Percentiles rank a stretch among this genome's conserved stretches.
These are phyloP conservation scores for Delphinella strobiligena DNA, from an alignment of 2,329 filamentous ascomycete species.

Conservation along the genomic window DNA sequence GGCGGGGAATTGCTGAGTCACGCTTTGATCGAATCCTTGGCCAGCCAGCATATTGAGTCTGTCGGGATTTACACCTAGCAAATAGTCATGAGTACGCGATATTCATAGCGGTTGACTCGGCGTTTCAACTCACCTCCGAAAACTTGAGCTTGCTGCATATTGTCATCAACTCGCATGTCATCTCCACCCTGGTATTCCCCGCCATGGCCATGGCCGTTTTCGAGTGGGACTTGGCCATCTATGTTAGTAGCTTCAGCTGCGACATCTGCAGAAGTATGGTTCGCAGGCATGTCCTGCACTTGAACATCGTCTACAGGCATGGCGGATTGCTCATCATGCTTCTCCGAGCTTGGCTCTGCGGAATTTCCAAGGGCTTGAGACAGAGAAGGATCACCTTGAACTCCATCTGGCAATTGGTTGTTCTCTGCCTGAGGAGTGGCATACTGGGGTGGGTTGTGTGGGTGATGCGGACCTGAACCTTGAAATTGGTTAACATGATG, in stretches of 20 bases:
- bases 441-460: too few species aligned
- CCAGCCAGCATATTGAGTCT: slow-evolving; percentile 3
- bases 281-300: neutral
- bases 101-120: neutral
- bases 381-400: slow-evolving; percentile 1
- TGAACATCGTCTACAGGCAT: neutral
- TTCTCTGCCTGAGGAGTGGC: too few species aligned
- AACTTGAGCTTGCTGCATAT: neutral
- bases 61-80: slow-evolving; percentile 1
- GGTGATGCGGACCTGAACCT: slow-evolving; percentile 1
- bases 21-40: slow-evolving; percentile 2
- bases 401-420: slow-evolving; percentile 1
- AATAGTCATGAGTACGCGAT: neutral
- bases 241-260: slow-evolving; percentile 4
- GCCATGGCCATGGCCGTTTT: neutral
- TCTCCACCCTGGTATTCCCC: slow-evolving; percentile 1
- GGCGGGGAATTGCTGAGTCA: neutral
- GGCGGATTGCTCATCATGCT: slow-evolving; percentile 4
- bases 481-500: slow-evolving; percentile 13
- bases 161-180: slow-evolving; percentile 3
- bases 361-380: slow-evolving; percentile 1
- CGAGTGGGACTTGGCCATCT: neutral
- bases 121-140: slow-evolving; percentile 1
- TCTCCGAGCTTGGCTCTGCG: slow-evolving; percentile 2
- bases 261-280: slow-evolving; percentile 2